Conservation (phyloP, 495 filamentous ascomycete genomes). For the Aspergillus avenaceus region DNA sequence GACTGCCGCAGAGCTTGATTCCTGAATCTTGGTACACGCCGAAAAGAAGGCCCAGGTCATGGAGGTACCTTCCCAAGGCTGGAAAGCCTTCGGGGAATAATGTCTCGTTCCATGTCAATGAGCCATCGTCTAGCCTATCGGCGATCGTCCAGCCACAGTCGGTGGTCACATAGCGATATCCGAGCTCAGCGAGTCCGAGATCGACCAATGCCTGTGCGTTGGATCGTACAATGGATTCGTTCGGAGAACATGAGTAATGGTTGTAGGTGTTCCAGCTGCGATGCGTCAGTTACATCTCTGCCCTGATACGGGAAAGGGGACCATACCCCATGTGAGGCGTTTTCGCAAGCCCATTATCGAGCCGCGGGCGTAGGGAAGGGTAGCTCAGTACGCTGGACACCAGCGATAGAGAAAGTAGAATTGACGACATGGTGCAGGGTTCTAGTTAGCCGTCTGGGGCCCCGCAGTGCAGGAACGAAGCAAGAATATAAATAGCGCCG, state of each 20-base stretch:
- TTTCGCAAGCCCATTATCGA: slow-evolving; percentile 23
- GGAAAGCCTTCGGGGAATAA: slow-evolving; percentile 48
- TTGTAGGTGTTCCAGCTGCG: slow-evolving; percentile 55
- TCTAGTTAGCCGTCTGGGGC: no score
- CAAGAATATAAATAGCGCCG: no score
- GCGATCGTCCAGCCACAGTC: slow-evolving; percentile 54
- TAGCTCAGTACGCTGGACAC: not conserved
- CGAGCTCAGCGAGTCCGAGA: slow-evolving; percentile 44
- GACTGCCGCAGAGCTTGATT: slow-evolving; percentile 24
- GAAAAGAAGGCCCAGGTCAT: slow-evolving; percentile 46
- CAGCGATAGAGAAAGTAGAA: not conserved
- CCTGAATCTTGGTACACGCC: slow-evolving; percentile 55
- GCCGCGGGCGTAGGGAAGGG: slow-evolving; percentile 9
- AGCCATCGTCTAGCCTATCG: slow-evolving; percentile 38
- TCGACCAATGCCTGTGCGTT: slow-evolving; percentile 54
- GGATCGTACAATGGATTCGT: slow-evolving; percentile 42
- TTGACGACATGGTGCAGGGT: not conserved
- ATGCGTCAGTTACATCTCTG: not conserved
- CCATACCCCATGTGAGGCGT: slow-evolving; percentile 35
- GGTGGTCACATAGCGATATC: slow-evolving; percentile 52
- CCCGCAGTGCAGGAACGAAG: no score
- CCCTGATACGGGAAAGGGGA: not conserved
- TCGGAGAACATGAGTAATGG: slow-evolving; percentile 46
- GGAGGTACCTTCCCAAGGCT: slow-evolving; percentile 46
- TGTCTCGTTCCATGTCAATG: slow-evolving; percentile 50